Base-by-base conservation (phyloP, 208 protist genomes). In the Trypanosomatidae sp. region DNA sequence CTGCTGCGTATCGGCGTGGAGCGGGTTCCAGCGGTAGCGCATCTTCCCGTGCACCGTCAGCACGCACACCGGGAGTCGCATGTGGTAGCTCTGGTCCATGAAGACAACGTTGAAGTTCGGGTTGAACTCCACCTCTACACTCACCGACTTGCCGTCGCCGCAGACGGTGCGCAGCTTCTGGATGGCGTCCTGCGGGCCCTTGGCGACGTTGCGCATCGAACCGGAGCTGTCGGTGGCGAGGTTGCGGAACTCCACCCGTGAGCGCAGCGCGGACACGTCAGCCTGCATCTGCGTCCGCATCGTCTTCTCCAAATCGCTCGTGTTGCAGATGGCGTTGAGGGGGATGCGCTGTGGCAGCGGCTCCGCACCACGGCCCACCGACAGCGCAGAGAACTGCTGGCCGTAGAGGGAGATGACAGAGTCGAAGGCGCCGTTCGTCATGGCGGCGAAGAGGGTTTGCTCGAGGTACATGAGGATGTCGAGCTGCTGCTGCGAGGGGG, bases 11-110 rank as follows among this genome's bases (percentile, higher is more conserved):
- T 72, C 71, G 53, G 74, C 28, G 15, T 75, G 74, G 17, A 74
- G 46, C 53, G 88, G 87, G 52, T 84, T 90, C 89, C 89, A 95
- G 50, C 76, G 60, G 70, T 88, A 92, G 58, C 80, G 72, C 39
- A 95, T 80, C 62, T 81, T 84, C 19, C 89, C 88, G 79, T 97
- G 93, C 30, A 97, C 65, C 13, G 89, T 97, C 15, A 93, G 25
- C 17, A 95, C 69, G 56, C 82, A 91, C 0, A 89, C 88, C 3
- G 86, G 88, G 22, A 87, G 71, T 33, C 85, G 84, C 82, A 93
- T 83, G 55, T 80, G 76, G 69, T 47, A 74, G 66, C 65, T 80
- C 30, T 76, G 62, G 58, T 80, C 70, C 76, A 80, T 74, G 55
- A 76, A 84, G 2, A 81, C 62, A 33, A 97, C 85, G 74, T 87